These are phyloP conservation scores for Gnaphalium uliginosum DNA, from an alignment of 129 eudicot genomes.

Conservation along the genomic window DNA sequence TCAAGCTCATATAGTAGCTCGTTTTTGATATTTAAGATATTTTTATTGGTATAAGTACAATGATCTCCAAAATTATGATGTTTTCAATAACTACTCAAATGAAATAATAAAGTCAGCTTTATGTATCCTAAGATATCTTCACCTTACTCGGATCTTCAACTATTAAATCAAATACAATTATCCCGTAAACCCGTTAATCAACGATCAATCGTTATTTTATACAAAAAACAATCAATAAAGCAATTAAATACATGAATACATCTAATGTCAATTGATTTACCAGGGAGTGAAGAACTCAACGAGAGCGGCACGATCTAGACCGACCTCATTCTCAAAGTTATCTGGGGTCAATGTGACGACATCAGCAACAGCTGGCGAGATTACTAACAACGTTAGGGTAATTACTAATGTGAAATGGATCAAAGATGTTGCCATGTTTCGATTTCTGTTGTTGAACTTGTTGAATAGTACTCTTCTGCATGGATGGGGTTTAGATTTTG, in stretches of 20 bases:
- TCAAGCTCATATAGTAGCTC: too few relatives aligned
- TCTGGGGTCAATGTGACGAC: slow-evolving; percentile 67
- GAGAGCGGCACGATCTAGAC: slow-evolving; percentile 77
- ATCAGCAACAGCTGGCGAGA: slow-evolving; percentile 48
- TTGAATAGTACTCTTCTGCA: not conserved
- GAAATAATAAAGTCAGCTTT: too few relatives aligned
- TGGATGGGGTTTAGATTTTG: too few relatives aligned
- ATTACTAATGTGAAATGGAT: slow-evolving; percentile 46
- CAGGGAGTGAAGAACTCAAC: slow-evolving; percentile 95
- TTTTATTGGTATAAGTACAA: too few relatives aligned
- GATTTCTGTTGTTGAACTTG: not conserved
- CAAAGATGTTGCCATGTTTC: slow-evolving; percentile 30
- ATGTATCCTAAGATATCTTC: not conserved
- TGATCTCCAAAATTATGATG: too few relatives aligned
- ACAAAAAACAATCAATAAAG: not conserved
- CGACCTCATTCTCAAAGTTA: slow-evolving; percentile 79
- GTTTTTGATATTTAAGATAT: too few relatives aligned
- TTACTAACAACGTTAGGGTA: slow-evolving; percentile 34
- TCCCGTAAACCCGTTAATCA: not conserved
- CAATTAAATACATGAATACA: not conserved
- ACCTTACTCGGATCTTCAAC: not conserved
- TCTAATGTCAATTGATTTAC: slow-evolving; percentile 25
- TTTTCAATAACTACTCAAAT: too few relatives aligned
- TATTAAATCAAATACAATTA: not conserved
- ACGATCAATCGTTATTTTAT: not conserved